Conservation (phyloP, 2,329 filamentous ascomycete genomes). For the Colletotrichum phormii region DNA sequence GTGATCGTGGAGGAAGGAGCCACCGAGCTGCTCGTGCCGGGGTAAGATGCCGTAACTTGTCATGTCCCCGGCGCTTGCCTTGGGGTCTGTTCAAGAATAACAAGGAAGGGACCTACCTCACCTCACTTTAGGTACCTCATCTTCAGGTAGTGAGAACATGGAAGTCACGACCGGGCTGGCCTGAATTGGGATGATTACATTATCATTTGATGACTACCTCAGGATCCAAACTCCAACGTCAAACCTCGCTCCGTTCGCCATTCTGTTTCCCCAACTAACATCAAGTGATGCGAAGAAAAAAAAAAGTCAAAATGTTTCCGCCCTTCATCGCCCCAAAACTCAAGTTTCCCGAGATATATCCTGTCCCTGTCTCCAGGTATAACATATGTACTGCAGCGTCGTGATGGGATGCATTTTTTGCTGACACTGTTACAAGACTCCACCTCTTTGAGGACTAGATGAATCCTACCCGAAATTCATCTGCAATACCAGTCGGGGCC, state of each 20-base stretch:
- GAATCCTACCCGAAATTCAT: slow-evolving; percentile 37
- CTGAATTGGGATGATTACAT: slow-evolving; percentile 12
- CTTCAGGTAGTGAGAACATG: background rate
- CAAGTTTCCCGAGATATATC: background rate
- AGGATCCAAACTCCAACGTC: slow-evolving; percentile 7
- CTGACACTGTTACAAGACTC: background rate
- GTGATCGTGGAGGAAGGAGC: too few species aligned
- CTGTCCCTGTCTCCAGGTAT: slow-evolving; percentile 7
- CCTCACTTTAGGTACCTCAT: too few species aligned
- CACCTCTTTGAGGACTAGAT: too few species aligned
- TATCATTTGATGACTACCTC: slow-evolving; percentile 15
- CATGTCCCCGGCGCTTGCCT: too few species aligned
- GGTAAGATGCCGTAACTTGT: too few species aligned
- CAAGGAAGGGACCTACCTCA: too few species aligned
- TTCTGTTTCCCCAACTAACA: background rate
- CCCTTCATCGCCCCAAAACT: background rate
- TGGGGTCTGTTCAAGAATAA: background rate
- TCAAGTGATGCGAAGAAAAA: background rate
- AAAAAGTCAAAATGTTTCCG: background rate
- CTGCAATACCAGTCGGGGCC: slow-evolving; percentile 37
- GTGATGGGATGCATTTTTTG: background rate
- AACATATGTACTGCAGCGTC: background rate
- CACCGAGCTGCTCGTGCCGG: too few species aligned
- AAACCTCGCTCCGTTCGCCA: background rate
- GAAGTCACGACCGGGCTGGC: background rate